These are phyloP conservation scores for Steccherinum ochraceum DNA, from an alignment of 768 basidiomycete species.

Conservation along the genomic window DNA sequence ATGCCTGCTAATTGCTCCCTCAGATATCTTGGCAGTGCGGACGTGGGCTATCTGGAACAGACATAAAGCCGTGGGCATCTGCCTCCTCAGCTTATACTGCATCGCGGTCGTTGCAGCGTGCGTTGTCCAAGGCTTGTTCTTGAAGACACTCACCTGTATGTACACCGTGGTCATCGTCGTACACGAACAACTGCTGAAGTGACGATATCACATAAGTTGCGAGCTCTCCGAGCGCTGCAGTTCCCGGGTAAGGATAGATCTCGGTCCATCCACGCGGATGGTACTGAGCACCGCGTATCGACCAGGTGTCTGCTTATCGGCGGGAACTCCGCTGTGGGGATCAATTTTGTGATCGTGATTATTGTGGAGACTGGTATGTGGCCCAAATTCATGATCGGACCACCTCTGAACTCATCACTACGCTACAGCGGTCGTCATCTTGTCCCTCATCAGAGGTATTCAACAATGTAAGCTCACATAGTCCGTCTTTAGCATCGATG, in stretches of 20 bases:
- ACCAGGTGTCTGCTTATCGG: not conserved
- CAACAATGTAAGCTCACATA: not conserved
- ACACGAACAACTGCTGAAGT: too few species aligned
- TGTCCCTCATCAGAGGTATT: not conserved
- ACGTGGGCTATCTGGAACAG: slow-evolving; percentile 2
- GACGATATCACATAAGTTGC: too few species aligned
- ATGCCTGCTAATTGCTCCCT: too few species aligned
- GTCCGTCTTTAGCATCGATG: not conserved
- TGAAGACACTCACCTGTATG: not conserved
- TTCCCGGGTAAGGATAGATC: too few species aligned
- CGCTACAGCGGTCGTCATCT: not conserved
- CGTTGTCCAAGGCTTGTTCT: not conserved
- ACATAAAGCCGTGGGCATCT: not conserved
- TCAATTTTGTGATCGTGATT: not conserved
- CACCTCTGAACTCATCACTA: not conserved
- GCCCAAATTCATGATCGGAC: not conserved
- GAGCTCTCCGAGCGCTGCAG: too few species aligned
- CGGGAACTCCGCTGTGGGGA: not conserved
- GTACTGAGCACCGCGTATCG: too few species aligned
- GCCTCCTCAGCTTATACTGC: not conserved
- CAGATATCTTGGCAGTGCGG: not conserved
- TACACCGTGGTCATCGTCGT: too few species aligned
- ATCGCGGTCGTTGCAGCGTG: not conserved
- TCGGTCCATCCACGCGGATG: too few species aligned
- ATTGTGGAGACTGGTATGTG: not conserved